Base-by-base conservation (phyloP, 2,329 filamentous ascomycete genomes). In the Calonectria fujianensis region DNA sequence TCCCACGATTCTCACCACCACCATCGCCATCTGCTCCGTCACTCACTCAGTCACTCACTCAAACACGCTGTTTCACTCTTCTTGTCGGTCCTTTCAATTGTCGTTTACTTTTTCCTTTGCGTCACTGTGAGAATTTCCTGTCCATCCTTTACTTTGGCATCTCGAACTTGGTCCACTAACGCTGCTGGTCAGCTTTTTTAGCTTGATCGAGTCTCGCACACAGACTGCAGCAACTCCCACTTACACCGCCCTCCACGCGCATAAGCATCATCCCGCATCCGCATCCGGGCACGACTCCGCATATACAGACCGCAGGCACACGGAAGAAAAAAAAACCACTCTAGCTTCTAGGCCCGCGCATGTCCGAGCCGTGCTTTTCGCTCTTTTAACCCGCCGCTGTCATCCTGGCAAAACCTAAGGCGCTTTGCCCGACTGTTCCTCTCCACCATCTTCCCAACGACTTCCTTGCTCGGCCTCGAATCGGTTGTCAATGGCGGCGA, bases 401-500 rank as follows among this genome's bases (percentile, higher is more conserved):
- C 20, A 54, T 69, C 41, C 61, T 68, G 20, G 59, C 29, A 54
- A 35, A 50, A 13, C 70, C 3, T 48, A 9, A 59, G 48, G 51
- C 27, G 39, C 45, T 24, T 41, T 35, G 13, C 73, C 50, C 70
- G 68, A 65, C 48, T 41, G 51, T 74, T 59, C 37, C 45, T 69
- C 41, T 78, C 27, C 74, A 63, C 64, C 71, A 54, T 68, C 63
- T 24, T 64, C 63, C 54, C 31, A 45, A 61, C 72, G 70, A 75
- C 61, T 73, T 68, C 65, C 71, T 63, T 74, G 61, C 61, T 75
- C 76, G 63, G 41, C 41, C 39, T 31, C 57, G 64, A 75, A 67
- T 65, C 77, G 76, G 74, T 75, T 77, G 85, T 87, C 87, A 87
- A 91, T 91, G 90, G 90, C 87, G 84, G 83, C 81, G 87, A 85